Base-by-base conservation (phyloP, 768 basidiomycete genomes). In the Phylloporus rhodoxanthus region DNA sequence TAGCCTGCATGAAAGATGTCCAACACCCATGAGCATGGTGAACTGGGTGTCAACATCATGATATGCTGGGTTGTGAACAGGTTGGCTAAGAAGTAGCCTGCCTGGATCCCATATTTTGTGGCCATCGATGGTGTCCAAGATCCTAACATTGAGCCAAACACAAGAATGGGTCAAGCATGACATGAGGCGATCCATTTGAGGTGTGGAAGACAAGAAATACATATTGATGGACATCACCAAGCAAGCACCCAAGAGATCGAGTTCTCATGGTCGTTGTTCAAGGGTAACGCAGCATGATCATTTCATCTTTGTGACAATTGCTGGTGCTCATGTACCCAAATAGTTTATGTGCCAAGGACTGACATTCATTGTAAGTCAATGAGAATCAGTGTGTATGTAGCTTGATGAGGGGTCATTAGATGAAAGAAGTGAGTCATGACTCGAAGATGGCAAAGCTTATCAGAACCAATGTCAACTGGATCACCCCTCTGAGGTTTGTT, bases 311-410 rank as follows among this genome's bases (percentile, higher is more conserved):
- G 26, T 20, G 11, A 13, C 5, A 19, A 21, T 15, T 26, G 15
- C 34, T 14, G 5, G 39, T 15, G 34, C 55, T 56, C 17, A 65
- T 29, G 8, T 20, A 10, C 30, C 20, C 15, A 29, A 26, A 13
- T 44, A 91, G 85, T 95, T 89, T 67, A 81, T 94, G 68, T 91
- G 93, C 60, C 91, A 92, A 70, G 91, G 92, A 4, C 55, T 82
- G 52, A 82, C 88, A 0, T 93, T 82, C 63, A 74, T 93, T 38
- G 90, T 89, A 54, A 59, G 77, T 63, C 17, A 26, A 26, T 11
- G 13, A 5, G 8, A 17, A 32, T 21, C n/a, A 9, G 32, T 15
- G 23, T 23, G 25, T 33, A 25, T 43, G 21, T 15, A 10, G 41
- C 51, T n/a, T 60, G 8, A 57, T 45, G 8, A 15, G 40, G 19